These are phyloP conservation scores for Coriolopsis trogii DNA, from an alignment of 1,284 basidiomycete genomes.

Conservation along the genomic window DNA sequence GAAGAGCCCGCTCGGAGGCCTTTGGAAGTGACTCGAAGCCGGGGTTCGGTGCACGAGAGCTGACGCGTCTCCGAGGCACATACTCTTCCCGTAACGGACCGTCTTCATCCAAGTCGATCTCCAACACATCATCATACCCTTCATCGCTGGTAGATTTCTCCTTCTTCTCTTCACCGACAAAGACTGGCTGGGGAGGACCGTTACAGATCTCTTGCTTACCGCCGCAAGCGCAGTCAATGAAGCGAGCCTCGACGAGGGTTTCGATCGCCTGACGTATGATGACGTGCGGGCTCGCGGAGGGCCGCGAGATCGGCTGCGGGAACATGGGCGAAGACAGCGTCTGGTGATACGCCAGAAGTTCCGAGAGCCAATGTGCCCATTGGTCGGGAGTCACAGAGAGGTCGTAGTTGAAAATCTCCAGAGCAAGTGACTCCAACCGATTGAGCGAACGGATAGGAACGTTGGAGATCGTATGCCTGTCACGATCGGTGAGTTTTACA, in stretches of 20 bases:
- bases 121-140: slow-evolving; percentile 51
- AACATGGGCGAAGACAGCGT: slow-evolving; percentile 58
- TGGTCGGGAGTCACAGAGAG: slow-evolving; percentile 61
- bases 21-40: slow-evolving; percentile 19
- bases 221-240: slow-evolving; percentile 21
- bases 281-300: slow-evolving; percentile 66
- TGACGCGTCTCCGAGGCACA: slow-evolving; percentile 65
- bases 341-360: slow-evolving; percentile 64
- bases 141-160: slow-evolving; percentile 50
- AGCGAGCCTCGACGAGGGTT: slow-evolving; percentile 58
- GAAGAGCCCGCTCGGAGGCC: slow-evolving; percentile 44
- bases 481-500: slow-evolving; percentile 1
- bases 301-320: slow-evolving; percentile 79
- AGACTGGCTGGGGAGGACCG: slow-evolving; percentile 59
- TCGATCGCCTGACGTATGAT: slow-evolving; percentile 72
- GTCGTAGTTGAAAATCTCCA: slow-evolving; percentile 71
- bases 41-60: slow-evolving; percentile 34
- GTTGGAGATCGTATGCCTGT: slow-evolving; percentile 80
- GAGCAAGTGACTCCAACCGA: slow-evolving; percentile 65
- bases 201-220: slow-evolving; percentile 13
- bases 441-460: slow-evolving; percentile 72
- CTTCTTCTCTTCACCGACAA: slow-evolving; percentile 62
- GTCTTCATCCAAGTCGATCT: slow-evolving; percentile 80
- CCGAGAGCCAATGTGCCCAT: slow-evolving; percentile 72
- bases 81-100: slow-evolving; percentile 81